A percentile compares a stretch with the other conserved stretches of the same genome.
Evolutionary conservation across 257 asterid species (phyloP).

Genomic region (Handroanthus guayacan): DNA sequence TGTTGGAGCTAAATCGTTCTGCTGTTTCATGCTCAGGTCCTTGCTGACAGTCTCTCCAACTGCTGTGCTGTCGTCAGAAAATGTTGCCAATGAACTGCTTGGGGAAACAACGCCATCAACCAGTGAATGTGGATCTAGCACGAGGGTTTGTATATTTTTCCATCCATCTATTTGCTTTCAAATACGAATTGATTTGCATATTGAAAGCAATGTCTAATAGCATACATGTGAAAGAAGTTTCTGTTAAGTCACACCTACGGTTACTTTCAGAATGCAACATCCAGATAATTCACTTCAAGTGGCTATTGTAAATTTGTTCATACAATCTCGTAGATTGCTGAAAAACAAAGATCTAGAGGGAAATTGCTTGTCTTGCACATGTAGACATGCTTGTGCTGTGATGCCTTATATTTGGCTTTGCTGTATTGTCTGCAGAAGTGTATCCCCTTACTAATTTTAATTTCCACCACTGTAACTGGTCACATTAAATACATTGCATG

Average conservation of each 20-base stretch:
- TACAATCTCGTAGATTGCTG: constrained; percentile 20
- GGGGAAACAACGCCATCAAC: constrained; percentile 64
- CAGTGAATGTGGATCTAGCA: constrained; percentile 79
- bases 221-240: neutral
- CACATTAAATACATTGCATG: neutral
- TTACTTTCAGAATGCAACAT: neutral
- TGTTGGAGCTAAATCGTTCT: constrained; percentile 28
- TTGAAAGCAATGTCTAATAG: neutral
- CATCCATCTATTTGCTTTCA: constrained; percentile 15
- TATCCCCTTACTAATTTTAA: neutral
- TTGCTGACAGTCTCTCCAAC: constrained; percentile 67
- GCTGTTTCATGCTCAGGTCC: constrained; percentile 59
- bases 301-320: neutral
- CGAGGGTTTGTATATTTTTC: constrained; percentile 58
- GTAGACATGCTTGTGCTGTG: neutral
- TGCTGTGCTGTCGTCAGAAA: constrained; percentile 73
- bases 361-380: neutral
- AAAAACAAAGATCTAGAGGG: neutral
- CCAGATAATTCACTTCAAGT: neutral
- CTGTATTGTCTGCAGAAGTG: neutral
- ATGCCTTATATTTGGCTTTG: constrained; percentile 25
- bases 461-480: neutral
- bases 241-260: constrained; percentile 6
- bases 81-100: constrained; percentile 55
- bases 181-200: constrained; percentile 20